Evolutionary conservation across 2,329 filamentous ascomycete species (phyloP), one percentile per base, ranked within the genome.

Genomic region (Ilyonectria destructans): DNA sequence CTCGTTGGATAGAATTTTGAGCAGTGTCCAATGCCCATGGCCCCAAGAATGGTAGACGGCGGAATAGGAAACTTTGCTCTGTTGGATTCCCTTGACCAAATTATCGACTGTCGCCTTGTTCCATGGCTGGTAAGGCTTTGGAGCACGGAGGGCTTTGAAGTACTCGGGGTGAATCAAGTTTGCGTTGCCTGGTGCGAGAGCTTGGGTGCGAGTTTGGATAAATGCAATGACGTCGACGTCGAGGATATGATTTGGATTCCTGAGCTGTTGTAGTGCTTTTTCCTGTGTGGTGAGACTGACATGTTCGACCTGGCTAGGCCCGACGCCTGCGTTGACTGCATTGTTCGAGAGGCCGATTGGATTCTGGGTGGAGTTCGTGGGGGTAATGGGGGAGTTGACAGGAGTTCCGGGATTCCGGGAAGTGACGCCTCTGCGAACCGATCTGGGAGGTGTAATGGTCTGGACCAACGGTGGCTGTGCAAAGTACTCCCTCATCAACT

Each of bases 41-140:
- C 17, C 12, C 51, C 51, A 54, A 8, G n/a, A 9, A n/a, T 54
- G 51, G 51, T 21, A 35, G 51, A 54, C 12, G 51, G 19, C 51
- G 19, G 51, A 35, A 7, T 37, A 21, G 31, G 51, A 8, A 4
- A 15, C n/a, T 4, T 13, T 35, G 9, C 6, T 54, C 17, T 19
- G 8, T 8, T 23, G 31, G 29, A 54, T 33, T 13, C 15, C 33
- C n/a, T 23, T 35, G 51, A 23, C 12, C 5, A 54, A 17, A 7
- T n/a, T 19, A 6, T 43, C 17, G 5, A n/a, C 2, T 7, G 15
- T n/a, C 15, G 15, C 40, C 5, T 19, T 7, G 15, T 19, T 17
- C n/a, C 15, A 17, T 43, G 15, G 15, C 4, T 17, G 6, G 40
- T 4, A n/a, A n/a, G 15, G 15, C 15, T n/a, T 17, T 8, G 40